Conservation (phyloP, 176 grass and related monocot species). For the Phyllostachys edulis region DNA sequence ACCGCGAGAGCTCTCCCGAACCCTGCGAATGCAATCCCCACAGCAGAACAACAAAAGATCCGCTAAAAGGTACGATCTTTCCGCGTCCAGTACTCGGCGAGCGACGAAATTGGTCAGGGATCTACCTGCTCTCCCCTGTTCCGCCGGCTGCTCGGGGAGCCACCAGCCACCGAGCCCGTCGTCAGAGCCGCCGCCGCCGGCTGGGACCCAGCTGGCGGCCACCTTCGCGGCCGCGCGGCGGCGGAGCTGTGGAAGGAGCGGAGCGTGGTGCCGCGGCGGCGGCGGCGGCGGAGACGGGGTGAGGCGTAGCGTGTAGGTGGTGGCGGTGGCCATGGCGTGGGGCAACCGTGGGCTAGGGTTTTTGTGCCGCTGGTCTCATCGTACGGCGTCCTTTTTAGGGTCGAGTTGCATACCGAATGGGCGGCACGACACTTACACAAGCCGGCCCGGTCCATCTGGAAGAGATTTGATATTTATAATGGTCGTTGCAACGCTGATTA, state of each 20-base stretch:
- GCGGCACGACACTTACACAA: too few species aligned
- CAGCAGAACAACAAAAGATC: conserved; percentile 14
- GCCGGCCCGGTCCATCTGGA: too few species aligned
- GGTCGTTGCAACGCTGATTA: too few species aligned
- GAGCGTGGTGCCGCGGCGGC: neutral
- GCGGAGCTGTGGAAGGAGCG: conserved; percentile 9
- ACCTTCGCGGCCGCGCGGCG: neutral
- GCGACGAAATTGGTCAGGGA: neutral
- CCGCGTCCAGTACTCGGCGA: neutral
- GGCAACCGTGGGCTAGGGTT: conserved; percentile 31
- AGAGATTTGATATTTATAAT: too few species aligned
- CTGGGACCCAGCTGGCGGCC: conserved; percentile 30
- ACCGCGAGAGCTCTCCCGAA: conserved; percentile 43
- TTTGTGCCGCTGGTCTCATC: neutral
- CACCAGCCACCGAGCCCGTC: conserved; percentile 44
- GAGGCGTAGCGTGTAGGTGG: conserved; percentile 37
- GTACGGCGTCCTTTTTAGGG: conserved; percentile 18
- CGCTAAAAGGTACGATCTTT: neutral
- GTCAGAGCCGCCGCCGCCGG: neutral
- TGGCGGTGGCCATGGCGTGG: conserved; percentile 30
- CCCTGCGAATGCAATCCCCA: conserved; percentile 39
- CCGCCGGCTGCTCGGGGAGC: conserved; percentile 28
- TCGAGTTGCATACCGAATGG: too few species aligned
- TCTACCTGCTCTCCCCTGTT: conserved; percentile 17
- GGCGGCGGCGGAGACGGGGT: neutral